A percentile compares a stretch with the other conserved stretches of the same genome.
phyloP scores from a whole-genome alignment of 2,329 filamentous ascomycete genomes.

The Fusarium lyarnte region DNA sequence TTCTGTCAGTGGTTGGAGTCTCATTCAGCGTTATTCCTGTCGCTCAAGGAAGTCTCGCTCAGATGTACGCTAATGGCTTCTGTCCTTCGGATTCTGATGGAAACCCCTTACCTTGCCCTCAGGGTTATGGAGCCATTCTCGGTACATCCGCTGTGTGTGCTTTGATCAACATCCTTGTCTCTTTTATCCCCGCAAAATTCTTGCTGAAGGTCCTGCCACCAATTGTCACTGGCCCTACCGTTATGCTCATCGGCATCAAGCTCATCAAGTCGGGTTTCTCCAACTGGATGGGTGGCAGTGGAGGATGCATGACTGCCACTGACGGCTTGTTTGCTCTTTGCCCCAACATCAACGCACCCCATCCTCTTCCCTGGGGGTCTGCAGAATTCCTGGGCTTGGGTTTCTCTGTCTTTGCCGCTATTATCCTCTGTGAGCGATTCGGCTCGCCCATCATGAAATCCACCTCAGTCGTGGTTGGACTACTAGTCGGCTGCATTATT shows the following conservation, averaged over 20 bases:
- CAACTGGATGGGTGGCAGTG: constrained; percentile 81
- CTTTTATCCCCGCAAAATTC: constrained; percentile 75
- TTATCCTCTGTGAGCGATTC: constrained; percentile 83
- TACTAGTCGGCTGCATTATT: constrained; percentile 80
- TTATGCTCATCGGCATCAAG: constrained; percentile 76
- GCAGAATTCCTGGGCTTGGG: constrained; percentile 82
- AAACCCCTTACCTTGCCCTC: constrained; percentile 75
- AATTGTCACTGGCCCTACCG: constrained; percentile 78
- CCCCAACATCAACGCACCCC: constrained; percentile 73
- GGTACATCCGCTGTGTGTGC: constrained; percentile 74
- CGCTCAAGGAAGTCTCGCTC: constrained; percentile 72
- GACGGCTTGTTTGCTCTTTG: constrained; percentile 70
- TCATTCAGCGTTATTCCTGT: constrained; percentile 49
- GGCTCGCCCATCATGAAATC: constrained; percentile 88
- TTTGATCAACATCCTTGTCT: constrained; percentile 76
- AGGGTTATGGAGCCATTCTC: constrained; percentile 77
- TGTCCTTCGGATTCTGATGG: constrained; percentile 69
- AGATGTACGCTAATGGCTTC: constrained; percentile 82
- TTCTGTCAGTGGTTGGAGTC: constrained; percentile 80
- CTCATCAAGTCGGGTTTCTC: constrained; percentile 77
- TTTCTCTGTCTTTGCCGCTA: constrained; percentile 81
- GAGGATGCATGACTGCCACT: constrained; percentile 62
- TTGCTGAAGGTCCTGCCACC: constrained; percentile 82
- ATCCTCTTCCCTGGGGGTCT: constrained; percentile 79
- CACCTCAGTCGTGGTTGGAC: constrained; percentile 77